Evolutionary conservation across 148 eudicot species (phyloP), one percentile per base, ranked within the genome.

Genomic region (Vaccinium darrowii): DNA sequence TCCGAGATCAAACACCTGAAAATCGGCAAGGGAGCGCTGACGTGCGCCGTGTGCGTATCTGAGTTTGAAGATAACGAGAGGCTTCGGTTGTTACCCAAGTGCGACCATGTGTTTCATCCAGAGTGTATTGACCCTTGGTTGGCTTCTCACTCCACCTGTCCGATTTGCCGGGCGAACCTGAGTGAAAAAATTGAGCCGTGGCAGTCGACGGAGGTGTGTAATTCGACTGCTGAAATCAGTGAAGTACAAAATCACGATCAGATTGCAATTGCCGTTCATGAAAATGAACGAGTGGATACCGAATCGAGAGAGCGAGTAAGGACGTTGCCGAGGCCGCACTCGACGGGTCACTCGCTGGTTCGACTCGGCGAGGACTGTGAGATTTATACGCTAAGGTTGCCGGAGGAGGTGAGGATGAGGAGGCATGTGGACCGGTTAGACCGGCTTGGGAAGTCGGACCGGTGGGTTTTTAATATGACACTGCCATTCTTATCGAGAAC

Each of bases 301-400:
- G 87, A 83, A 25, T 2, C 36, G 18, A 69, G 74, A 3, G 74
- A 27, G 72, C 25, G 73, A 62, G 19, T 4, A 11, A 47, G 13
- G 12, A 36, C 39, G 3, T 36, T 0, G 39, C 81, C 54, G 18
- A 81, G 84, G 79, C 81, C 76, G 25, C 84, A 88, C 79, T 90
- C 93, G 36, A 92, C 92, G 14, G 94, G 92, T 3, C 94, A 92
- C 86, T 86, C 90, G 6, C 50, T 85, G 81, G 81, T 75, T 83
- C 80, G 36, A 71, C 87, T 82, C 1, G 86, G 88, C 0, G 89
- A 87, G 53, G 76, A 86, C 49, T 54, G 81, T 4, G 92, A 91
- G 82, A 76, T 1, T 33, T 33, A 33, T 33, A 33, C 36, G 58
- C 16, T 54, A 16, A 13, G 58, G 58, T 13, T 14, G 15, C 58